phyloP scores from a whole-genome alignment of 192 early-diverging fungal species.

The Gryganskiella cystojenkinii region DNA sequence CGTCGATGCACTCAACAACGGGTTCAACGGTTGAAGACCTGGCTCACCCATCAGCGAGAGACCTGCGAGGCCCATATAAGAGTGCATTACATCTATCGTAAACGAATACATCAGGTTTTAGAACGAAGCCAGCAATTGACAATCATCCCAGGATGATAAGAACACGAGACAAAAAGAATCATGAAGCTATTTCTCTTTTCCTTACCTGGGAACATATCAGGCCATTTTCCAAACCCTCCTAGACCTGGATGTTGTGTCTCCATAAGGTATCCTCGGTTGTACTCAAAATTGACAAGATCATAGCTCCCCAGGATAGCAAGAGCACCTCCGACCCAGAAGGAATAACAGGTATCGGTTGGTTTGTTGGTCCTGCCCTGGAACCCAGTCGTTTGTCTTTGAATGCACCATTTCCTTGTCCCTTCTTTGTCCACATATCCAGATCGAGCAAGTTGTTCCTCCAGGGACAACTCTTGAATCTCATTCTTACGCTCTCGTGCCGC shows the following conservation, averaged over 20 bases:
- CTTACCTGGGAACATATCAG: conserved; percentile 68
- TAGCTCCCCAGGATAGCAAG: conserved; percentile 74
- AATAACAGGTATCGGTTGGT: conserved; percentile 92
- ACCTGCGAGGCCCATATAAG: conserved; percentile 85
- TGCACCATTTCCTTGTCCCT: conserved; percentile 76
- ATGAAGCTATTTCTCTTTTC: too few species aligned
- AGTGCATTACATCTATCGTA: conserved; percentile 82
- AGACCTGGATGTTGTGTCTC: conserved; percentile 66
- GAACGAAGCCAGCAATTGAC: not conserved
- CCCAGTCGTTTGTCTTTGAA: conserved; percentile 81
- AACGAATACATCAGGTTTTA: conserved; percentile 1
- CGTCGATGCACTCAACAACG: conserved; percentile 66
- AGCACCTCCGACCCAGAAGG: conserved; percentile 95
- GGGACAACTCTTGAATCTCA: conserved; percentile 18
- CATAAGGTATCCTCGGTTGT: conserved; percentile 68
- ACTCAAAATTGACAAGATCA: conserved; percentile 66
- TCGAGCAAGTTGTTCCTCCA: conserved; percentile 49
- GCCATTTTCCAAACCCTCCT: conserved; percentile 73
- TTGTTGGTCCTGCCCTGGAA: conserved; percentile 95
- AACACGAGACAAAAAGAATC: not conserved
- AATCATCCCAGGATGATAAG: not conserved
- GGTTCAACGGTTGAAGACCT: conserved; percentile 59
- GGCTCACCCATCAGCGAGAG: conserved; percentile 68
- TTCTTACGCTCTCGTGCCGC: conserved; percentile 29
- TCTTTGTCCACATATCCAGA: conserved; percentile 66